Base-by-base conservation (phyloP, 1,284 basidiomycete species). In the Cerrena zonata region DNA sequence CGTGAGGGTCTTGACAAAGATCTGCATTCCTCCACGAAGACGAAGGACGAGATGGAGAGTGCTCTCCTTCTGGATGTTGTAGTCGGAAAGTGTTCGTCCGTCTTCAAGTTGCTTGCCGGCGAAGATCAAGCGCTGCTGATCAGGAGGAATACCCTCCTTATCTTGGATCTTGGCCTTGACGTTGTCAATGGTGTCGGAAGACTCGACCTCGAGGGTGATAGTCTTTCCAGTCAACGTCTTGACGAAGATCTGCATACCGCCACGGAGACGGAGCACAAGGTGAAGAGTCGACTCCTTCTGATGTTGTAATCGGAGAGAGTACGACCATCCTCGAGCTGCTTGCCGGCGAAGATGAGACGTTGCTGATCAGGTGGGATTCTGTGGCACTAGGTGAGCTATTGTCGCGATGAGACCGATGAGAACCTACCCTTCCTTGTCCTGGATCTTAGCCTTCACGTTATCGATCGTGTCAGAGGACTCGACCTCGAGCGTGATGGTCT, bases 321-420 rank as follows among this genome's bases (percentile, higher is more conserved):
- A 40, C 86, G 80, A 15, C 86, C 86, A 57, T 89, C 86, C 65
- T 89, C 85, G 30, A 93, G 60, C 57, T 63, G 61, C 70, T 72
- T 86, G 53, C 84, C 82, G 56, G 80, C 84, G 62, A 85, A 86
- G 74, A 93, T 92, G 40, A 92, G 72, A 62, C 88, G 85, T 69
- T 91, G 87, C 64, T 91, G 88, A 69, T 91, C 87, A 41, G 85
- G 85, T n/a, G 86, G 85, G 53, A 88, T 88, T 23, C 77, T 76
- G 56, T 76, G 71, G 80, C 89, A 56, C 86, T 11, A 53, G 55
- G 36, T 55, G 57, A 36, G 56, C 56, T 55, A 52, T 58, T 58
- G 49, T 56, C 55, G 43, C 56, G 40, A 21, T 42, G 40, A 21
- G 40, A 42, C 86, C 27, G 13, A 19, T 23, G 3, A 53, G 41